Evolutionary conservation across 805 yeast species (phyloP).

Genomic region (Lachancea waltii): DNA sequence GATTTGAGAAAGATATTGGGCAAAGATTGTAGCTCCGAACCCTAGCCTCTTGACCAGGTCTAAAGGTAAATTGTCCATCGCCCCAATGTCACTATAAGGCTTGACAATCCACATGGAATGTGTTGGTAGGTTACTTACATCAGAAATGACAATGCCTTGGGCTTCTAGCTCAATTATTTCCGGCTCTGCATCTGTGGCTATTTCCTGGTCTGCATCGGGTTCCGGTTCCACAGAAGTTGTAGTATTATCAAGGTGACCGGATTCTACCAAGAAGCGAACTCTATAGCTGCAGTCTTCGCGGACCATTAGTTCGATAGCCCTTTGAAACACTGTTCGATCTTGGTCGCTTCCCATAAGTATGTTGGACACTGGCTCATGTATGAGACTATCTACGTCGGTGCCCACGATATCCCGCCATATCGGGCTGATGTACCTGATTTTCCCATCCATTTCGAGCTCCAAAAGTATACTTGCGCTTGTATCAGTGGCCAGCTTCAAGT

Average conservation of each 20-base stretch:
- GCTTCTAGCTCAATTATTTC: conserved; percentile 71
- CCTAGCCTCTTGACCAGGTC: conserved; percentile 72
- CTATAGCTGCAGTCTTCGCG: conserved; percentile 70
- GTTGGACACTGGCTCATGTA: conserved; percentile 48
- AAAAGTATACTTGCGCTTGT: conserved; percentile 69
- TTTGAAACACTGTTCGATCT: conserved; percentile 61
- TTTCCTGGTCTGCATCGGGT: conserved; percentile 10
- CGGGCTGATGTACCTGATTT: conserved; percentile 63
- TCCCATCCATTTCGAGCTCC: conserved; percentile 77
- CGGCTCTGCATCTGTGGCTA: background rate
- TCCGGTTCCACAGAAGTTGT: conserved; percentile 8
- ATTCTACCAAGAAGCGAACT: conserved; percentile 53
- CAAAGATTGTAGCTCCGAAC: conserved; percentile 81
- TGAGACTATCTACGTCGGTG: conserved; percentile 48
- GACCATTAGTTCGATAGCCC: conserved; percentile 66
- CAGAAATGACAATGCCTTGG: conserved; percentile 81
- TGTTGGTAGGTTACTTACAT: conserved; percentile 50
- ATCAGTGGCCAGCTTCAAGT: conserved; percentile 56
- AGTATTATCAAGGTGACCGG: conserved; percentile 4
- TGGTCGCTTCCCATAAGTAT: conserved; percentile 58
- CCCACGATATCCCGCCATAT: conserved; percentile 80
- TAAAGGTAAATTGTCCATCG: conserved; percentile 60
- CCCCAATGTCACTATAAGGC: conserved; percentile 60
- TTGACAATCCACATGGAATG: conserved; percentile 93
- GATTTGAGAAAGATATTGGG: conserved; percentile 59